Evolutionary conservation across 2,329 filamentous ascomycete species (phyloP).

Genomic region (Aspergillus vadensis): DNA sequence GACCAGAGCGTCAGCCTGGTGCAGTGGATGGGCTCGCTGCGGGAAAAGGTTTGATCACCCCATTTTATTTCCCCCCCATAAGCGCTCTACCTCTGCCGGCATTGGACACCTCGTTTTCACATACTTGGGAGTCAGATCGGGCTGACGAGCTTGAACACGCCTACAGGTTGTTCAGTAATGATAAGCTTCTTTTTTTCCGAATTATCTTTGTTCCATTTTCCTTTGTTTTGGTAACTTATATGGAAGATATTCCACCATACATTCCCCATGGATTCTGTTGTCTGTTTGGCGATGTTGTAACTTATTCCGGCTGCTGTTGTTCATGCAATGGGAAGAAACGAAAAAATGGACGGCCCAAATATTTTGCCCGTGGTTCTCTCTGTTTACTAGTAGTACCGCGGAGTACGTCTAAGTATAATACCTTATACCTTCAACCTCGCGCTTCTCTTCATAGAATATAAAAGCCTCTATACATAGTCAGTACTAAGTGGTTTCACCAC

Average conservation of each 20-base stretch:
- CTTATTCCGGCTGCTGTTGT: conserved; percentile 1
- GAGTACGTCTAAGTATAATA: not conserved
- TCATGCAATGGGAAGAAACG: not conserved
- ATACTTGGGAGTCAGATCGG: conserved; percentile 18
- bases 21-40: conserved; percentile 87
- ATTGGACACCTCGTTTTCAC: conserved; percentile 8
- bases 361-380: not conserved
- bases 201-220: too few relatives aligned
- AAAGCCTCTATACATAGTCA: too few relatives aligned
- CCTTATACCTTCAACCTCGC: not conserved
- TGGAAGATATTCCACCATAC: conserved; percentile 26
- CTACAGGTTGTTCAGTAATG: conserved; percentile 38
- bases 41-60: conserved; percentile 78
- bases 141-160: conserved; percentile 27
- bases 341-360: not conserved
- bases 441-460: too few relatives aligned
- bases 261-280: conserved; percentile 15
- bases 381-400: not conserved
- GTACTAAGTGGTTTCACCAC: too few relatives aligned
- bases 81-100: conserved; percentile 13
- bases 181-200: conserved; percentile 15
- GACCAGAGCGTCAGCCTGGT: conserved; percentile 91
- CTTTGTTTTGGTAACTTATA: conserved; percentile 23
- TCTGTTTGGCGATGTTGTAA: conserved; percentile 4
- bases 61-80: conserved; percentile 12